phyloP scores from a whole-genome alignment of 1,139 yeast species.

The Suhomyces yuchorum region DNA sequence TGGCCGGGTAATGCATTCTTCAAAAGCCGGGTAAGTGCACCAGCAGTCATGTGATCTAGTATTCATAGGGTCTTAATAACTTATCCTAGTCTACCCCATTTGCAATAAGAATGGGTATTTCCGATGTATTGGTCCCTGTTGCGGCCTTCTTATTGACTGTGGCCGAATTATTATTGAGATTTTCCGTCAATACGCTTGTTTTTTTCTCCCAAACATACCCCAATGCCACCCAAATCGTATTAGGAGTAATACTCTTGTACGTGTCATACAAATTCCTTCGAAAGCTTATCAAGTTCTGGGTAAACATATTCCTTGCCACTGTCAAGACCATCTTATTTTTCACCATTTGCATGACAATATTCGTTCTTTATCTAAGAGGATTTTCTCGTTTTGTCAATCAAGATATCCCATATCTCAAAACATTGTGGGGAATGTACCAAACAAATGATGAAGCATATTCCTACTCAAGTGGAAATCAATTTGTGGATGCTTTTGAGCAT shows the following conservation, averaged over 20 bases:
- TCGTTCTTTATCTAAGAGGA: conserved; percentile 23
- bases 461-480: neutral
- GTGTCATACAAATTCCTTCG: conserved; percentile 24
- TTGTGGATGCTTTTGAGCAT: neutral
- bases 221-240: conserved; percentile 23
- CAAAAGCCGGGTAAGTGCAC: neutral
- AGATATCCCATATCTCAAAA: conserved; percentile 15
- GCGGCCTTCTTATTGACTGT: conserved; percentile 16
- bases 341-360: conserved; percentile 12
- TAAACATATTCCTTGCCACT: conserved; percentile 24
- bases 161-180: conserved; percentile 19
- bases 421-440: conserved; percentile 1
- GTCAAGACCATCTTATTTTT: conserved; percentile 23
- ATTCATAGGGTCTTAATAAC: neutral
- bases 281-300: conserved; percentile 30
- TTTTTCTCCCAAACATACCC: conserved; percentile 28
- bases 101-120: conserved; percentile 3
- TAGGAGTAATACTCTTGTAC: conserved; percentile 26
- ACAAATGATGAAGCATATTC: neutral
- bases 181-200: conserved; percentile 19
- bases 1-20: conserved; percentile 17
- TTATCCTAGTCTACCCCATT: neutral
- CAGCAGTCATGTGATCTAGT: neutral
- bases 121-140: conserved; percentile 14
- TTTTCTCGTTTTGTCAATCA: conserved; percentile 14